Evolutionary conservation across 495 filamentous ascomycete genomes (phyloP), one percentile per base, ranked within the genome.

Genomic region (Penicillium goetzii): DNA sequence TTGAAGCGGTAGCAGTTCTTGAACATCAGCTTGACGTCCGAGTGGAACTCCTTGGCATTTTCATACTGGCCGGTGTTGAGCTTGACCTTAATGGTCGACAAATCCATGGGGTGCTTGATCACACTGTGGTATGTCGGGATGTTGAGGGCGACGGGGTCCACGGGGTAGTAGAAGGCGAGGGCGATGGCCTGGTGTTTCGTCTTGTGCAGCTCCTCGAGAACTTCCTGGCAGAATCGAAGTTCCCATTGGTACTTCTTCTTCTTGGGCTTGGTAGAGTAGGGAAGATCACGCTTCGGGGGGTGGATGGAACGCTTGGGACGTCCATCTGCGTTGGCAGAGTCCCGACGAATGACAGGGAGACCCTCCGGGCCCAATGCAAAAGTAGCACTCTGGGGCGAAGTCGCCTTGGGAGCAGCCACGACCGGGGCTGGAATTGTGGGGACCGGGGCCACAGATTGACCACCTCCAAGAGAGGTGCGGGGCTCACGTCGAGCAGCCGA

Each of bases 41-140:
- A 77, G 65, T 96, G 89, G 65, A 99, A 92, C 38, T 98, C 95
- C 74, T 91, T 91, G 6, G 88, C 84, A 56, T 83, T 92, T 66
- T 88, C 84, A 70, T 97, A 98, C 55, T 91, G 85, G n/a, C 92
- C 92, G 8, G 84, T 81, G 58, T 87, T 85, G 23, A 97, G 81
- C 75, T 96, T 97, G 54, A 80, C 77, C 57, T 81, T 76, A 66
- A 96, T 87, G 11, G 92, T 97, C 3, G 82, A 78, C 26, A 99
- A 78, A 68, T 99, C 95, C 95, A 98, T 99, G 2, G 95, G 95
- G 69, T 92, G 90, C 80, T 96, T 97, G 76, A 99, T 90, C 66
- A 98, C 78, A 67, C 89, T 92, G 73, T 93, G 92, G 71, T 99
- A 99, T 19, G 89, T 85, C 1, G 95, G 95, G 60, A 99, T 97